A percentile compares a stretch with the other conserved stretches of the same genome.
These are phyloP conservation scores for Lentinus tigrinus DNA, from an alignment of 768 basidiomycete genomes.

Conservation along the genomic window DNA sequence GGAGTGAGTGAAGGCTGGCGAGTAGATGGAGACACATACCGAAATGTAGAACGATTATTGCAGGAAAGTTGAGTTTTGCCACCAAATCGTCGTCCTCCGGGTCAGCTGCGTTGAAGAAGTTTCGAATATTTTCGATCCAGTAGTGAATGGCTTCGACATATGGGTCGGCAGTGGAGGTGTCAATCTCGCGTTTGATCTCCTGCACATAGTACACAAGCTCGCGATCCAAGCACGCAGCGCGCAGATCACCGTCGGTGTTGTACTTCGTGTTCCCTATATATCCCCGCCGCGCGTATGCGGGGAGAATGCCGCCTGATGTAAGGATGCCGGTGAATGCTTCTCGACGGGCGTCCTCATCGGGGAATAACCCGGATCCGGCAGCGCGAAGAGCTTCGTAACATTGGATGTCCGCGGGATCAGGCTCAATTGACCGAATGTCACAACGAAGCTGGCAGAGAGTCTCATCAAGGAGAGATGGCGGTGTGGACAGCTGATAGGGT, in stretches of 20 bases:
- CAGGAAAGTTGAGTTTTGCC: neutral
- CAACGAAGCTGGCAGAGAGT: neutral
- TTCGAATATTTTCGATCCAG: neutral
- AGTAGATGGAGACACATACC: neutral
- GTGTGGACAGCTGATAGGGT: neutral
- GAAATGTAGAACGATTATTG: neutral
- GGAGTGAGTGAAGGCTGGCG: neutral
- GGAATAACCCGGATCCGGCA: neutral
- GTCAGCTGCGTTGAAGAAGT: neutral
- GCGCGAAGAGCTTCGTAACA: neutral
- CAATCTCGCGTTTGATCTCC: neutral
- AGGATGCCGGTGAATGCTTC: neutral
- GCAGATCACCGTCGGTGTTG: neutral
- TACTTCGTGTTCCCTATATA: neutral
- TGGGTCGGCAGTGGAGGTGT: neutral
- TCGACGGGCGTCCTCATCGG: neutral
- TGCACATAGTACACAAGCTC: neutral
- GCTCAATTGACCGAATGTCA: neutral
- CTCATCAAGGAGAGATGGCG: neutral
- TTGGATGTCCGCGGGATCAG: neutral
- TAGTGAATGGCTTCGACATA: slow-evolving; percentile 1
- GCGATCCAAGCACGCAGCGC: neutral
- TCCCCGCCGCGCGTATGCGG: neutral
- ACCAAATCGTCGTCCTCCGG: neutral
- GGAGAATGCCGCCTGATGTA: neutral